Evolutionary conservation across 805 yeast species (phyloP), one percentile per base, ranked within the genome.

Genomic region (Myxozyma neotropica): DNA sequence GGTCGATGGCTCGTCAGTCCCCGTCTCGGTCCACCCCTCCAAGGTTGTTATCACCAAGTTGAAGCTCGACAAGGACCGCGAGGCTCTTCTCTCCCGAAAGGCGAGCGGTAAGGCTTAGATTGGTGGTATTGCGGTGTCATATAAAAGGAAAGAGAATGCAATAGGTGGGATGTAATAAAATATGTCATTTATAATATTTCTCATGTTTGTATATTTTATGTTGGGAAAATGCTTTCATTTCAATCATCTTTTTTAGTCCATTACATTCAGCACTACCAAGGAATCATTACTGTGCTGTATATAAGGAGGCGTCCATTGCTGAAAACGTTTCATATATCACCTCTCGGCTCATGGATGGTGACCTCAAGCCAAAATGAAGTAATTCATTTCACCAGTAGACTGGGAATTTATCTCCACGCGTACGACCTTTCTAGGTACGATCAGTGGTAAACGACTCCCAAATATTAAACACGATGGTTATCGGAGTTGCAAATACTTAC

Each of bases 11-110:
- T 95, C 96, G 76, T 84, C 97, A 67, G 88, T 92, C 72, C 98
- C 97, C 79, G 83, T 93, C 80, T 89, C 91, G 88, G 84, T 94
- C 72, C 96, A 93, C 84, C 96, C 99, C 78, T 93, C 98, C 68
- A 94, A 94, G 86, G 96, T 94, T 77, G 97, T 93, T 81, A 89
- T 94, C 81, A 94, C 98, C 83, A 90, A 90, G 83, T 85, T 94
- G 80, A 89, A 91, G 86, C 87, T 94, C 80, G 97, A 93, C 87
- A 89, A 89, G 83, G 96, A 93, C 88, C 89, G 99, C 86, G 92
- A 93, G 86, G 95, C 89, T 79, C 87, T 93, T 82, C 89, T 93
- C n/a, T 26, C 66, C 31, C 31, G 66, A 48, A 62, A 62, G 66
- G 61, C 66, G 48, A 31, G 54, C 10, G 58, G 58, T 17, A 40